Evolutionary conservation across 345 rosid species (phyloP).

Genomic region (Euphorbia pulcherrima): DNA sequence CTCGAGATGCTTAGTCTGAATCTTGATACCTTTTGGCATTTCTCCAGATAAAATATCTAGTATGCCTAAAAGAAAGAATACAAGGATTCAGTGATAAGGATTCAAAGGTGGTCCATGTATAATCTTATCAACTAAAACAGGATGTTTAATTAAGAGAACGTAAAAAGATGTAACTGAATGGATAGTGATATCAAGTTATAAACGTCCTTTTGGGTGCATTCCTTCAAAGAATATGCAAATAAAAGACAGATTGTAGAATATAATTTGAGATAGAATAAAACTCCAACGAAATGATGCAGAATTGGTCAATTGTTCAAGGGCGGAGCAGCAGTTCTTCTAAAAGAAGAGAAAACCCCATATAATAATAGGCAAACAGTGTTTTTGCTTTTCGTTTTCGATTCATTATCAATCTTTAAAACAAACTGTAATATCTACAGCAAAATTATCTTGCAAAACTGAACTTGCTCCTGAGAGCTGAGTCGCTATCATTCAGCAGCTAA

Average conservation of each 20-base stretch:
- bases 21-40: constrained; percentile 81
- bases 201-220: not conserved
- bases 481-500: not conserved
- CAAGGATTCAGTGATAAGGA: not conserved
- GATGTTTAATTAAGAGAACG: not conserved
- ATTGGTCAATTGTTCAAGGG: not conserved
- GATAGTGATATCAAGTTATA: not conserved
- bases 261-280: not conserved
- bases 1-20: constrained; percentile 91
- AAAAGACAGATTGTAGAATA: not conserved
- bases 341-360: not conserved
- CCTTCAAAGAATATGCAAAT: not conserved
- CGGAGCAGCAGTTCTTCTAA: not conserved
- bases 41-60: constrained; percentile 86
- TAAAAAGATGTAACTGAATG: not conserved
- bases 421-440: not conserved
- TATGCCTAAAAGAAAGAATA: constrained; percentile 49
- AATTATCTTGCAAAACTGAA: not conserved
- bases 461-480: not conserved
- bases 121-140: not conserved
- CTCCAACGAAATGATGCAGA: not conserved
- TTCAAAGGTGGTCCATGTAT: not conserved
- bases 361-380: not conserved
- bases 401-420: not conserved
- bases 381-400: not conserved